Percentiles rank a stretch among this genome's conserved stretches.
Evolutionary conservation across 352 stramenopile species (phyloP).

Genomic region (Phytophthora palmivora): DNA sequence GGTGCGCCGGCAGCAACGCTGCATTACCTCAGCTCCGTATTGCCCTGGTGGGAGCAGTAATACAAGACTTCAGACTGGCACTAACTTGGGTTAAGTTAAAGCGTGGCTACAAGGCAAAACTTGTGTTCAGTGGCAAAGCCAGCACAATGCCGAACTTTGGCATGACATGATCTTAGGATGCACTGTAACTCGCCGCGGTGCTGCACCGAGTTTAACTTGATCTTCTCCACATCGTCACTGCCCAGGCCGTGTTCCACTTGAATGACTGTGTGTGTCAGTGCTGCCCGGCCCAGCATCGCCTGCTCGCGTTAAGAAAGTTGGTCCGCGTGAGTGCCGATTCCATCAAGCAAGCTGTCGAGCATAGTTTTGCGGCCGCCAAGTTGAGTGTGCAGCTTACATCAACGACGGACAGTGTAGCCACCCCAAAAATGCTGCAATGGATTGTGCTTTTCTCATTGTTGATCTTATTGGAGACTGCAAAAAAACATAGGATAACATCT

Average conservation of each 20-base stretch:
- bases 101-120: too few relatives aligned
- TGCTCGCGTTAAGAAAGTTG: conserved; percentile 13
- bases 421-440: too few relatives aligned
- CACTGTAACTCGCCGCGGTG: background rate
- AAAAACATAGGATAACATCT: conserved; percentile 15
- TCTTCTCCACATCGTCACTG: conserved; percentile 4
- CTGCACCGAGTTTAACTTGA: conserved; percentile 5
- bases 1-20: background rate
- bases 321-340: conserved; percentile 6
- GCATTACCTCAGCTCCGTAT: background rate
- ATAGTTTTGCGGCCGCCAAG: background rate
- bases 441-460: too few relatives aligned
- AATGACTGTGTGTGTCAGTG: conserved; percentile 3
- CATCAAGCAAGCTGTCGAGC: conserved; percentile 25
- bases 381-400: background rate
- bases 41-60: background rate
- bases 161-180: background rate
- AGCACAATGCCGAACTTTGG: background rate
- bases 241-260: conserved; percentile 14
- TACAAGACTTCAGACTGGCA: background rate
- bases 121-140: background rate
- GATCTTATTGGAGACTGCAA: too few relatives aligned
- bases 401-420: too few relatives aligned
- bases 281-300: conserved; percentile 14
- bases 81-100: background rate